Percentiles rank a stretch among this genome's conserved stretches.
phyloP scores from a whole-genome alignment of 257 asterid genomes.

The Buddleja alternifolia region DNA sequence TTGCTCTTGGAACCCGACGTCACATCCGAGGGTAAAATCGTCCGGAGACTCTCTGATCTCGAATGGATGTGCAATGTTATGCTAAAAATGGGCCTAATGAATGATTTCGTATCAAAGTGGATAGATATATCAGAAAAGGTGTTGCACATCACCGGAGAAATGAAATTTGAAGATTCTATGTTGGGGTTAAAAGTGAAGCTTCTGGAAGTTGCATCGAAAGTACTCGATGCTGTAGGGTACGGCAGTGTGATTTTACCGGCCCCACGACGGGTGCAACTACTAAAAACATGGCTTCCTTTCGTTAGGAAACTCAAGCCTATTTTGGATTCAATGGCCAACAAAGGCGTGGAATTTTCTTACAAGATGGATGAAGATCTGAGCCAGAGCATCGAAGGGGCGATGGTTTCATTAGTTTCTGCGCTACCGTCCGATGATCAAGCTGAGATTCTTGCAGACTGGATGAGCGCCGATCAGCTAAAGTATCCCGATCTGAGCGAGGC shows the following conservation, averaged over 20 bases:
- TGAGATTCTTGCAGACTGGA: slow-evolving; percentile 74
- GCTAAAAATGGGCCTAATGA: slow-evolving; percentile 66
- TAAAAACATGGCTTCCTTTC: slow-evolving; percentile 73
- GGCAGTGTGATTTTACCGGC: slow-evolving; percentile 77
- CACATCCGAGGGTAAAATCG: slow-evolving; percentile 36
- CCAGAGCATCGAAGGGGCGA: slow-evolving; percentile 76
- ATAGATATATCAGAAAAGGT: slow-evolving; percentile 46
- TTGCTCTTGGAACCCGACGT: slow-evolving; percentile 39
- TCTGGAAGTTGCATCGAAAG: slow-evolving; percentile 66
- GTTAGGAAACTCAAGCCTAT: slow-evolving; percentile 64
- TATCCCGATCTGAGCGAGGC: slow-evolving; percentile 90
- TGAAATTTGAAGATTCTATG: slow-evolving; percentile 42
- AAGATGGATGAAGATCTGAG: slow-evolving; percentile 75
- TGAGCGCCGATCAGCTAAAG: slow-evolving; percentile 48
- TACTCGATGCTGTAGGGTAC: slow-evolving; percentile 76
- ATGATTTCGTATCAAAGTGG: slow-evolving; percentile 69
- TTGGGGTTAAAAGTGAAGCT: slow-evolving; percentile 68
- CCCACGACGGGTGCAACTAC: slow-evolving; percentile 51
- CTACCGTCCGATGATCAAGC: slow-evolving; percentile 83
- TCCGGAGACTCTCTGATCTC: slow-evolving; percentile 50
- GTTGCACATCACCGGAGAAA: slow-evolving; percentile 41
- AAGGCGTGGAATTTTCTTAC: slow-evolving; percentile 46
- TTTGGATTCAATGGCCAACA: slow-evolving; percentile 44
- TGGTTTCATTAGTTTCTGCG: slow-evolving; percentile 65
- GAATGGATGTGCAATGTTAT: slow-evolving; percentile 76